Conservation (phyloP, 345 rosid species). For the Acer campestre region DNA sequence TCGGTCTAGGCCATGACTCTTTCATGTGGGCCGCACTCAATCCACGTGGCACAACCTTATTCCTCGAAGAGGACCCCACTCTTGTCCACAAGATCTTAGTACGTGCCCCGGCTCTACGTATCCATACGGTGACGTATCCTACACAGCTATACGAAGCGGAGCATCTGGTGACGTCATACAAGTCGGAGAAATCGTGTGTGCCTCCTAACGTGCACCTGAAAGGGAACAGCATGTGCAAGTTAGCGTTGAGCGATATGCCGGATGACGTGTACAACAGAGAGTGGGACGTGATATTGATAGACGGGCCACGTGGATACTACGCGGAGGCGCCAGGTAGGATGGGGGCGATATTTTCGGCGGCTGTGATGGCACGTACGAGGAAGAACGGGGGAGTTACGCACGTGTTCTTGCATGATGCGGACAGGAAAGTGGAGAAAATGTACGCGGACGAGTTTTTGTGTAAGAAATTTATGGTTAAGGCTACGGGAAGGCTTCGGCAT, state of each 20-base stretch:
- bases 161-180: conserved; percentile 34
- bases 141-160: conserved; percentile 55
- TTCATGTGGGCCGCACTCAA: conserved; percentile 63
- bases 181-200: conserved; percentile 36
- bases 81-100: conserved; percentile 38
- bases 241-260: conserved; percentile 44
- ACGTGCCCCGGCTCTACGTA: conserved; percentile 33
- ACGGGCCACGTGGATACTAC: conserved; percentile 59
- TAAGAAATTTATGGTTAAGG: conserved; percentile 42
- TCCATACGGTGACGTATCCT: conserved; percentile 39
- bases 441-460: conserved; percentile 59
- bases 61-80: conserved; percentile 59
- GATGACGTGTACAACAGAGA: conserved; percentile 54
- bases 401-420: conserved; percentile 57
- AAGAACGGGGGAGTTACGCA: conserved; percentile 50
- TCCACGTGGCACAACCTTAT: conserved; percentile 50
- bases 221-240: conserved; percentile 37
- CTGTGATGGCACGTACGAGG: conserved; percentile 54
- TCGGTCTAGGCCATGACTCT: conserved; percentile 64
- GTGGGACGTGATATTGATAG: conserved; percentile 65
- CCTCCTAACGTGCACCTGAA: conserved; percentile 33
- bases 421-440: conserved; percentile 55
- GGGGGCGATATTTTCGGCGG: conserved; percentile 62
- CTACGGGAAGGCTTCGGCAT: conserved; percentile 51
- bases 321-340: conserved; percentile 65